A percentile compares a stretch with the other conserved stretches of the same genome.
Evolutionary conservation across 23 red algal species (phyloP).

Genomic region (Agarophyton chilense): DNA sequence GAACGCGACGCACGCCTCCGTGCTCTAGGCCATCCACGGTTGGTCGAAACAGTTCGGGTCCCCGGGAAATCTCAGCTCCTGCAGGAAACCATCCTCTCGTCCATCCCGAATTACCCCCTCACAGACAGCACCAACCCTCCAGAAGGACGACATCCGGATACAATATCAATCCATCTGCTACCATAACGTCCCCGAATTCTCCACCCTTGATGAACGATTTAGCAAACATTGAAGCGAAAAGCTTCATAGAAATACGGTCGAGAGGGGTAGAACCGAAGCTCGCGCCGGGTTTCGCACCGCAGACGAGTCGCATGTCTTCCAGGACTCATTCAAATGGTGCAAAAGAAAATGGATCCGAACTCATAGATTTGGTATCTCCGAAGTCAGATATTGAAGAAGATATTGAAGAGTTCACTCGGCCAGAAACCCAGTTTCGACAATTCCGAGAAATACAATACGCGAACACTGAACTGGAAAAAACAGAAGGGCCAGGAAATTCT

Average conservation of each 20-base stretch:
- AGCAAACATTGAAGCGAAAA: background rate
- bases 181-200: background rate
- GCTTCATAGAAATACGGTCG: background rate
- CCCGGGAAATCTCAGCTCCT: background rate
- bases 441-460: background rate
- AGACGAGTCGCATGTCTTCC: background rate
- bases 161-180: background rate
- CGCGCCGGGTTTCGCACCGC: background rate
- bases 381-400: conserved; percentile 20
- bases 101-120: background rate
- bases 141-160: background rate
- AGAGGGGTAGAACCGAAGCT: background rate
- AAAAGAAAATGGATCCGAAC: background rate
- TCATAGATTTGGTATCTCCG: conserved; percentile 45
- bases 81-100: background rate
- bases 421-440: conserved; percentile 11
- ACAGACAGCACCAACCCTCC: background rate
- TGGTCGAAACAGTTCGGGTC: no score
- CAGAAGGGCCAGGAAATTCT: background rate
- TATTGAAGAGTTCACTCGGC: conserved; percentile 42
- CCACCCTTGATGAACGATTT: background rate
- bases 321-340: background rate
- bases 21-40: background rate
- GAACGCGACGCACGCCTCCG: background rate
- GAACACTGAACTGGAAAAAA: background rate